Conservation (phyloP, 1,284 basidiomycete genomes). For the Malassezia vespertilionis region DNA sequence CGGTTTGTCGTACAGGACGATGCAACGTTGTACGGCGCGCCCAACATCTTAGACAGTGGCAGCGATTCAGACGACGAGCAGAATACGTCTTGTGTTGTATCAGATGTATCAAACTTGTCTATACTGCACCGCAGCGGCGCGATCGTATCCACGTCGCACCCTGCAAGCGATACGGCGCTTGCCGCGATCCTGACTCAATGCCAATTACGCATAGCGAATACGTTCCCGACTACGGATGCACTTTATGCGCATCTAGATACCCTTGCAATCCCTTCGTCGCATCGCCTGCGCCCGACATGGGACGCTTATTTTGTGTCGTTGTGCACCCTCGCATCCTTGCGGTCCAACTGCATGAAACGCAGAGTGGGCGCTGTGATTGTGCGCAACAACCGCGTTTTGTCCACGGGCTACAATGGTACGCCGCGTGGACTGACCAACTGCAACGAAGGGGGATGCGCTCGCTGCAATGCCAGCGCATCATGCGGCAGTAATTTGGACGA, state of each 20-base stretch:
- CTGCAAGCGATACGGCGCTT: conserved; percentile 10
- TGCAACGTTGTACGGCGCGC: conserved; percentile 21
- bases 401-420: conserved; percentile 98
- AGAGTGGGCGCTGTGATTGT: conserved; percentile 87
- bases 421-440: conserved; percentile 62
- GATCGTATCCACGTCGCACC: conserved; percentile 14
- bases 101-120: conserved; percentile 9
- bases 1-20: conserved; percentile 40
- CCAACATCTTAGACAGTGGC: background rate
- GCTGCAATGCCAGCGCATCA: conserved; percentile 35
- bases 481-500: conserved; percentile 59
- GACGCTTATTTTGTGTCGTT: conserved; percentile 46
- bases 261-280: conserved; percentile 65
- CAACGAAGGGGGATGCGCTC: conserved; percentile 43
- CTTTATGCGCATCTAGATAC: conserved; percentile 60
- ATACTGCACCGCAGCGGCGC: conserved; percentile 2
- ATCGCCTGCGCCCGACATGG: conserved; percentile 56
- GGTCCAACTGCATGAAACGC: conserved; percentile 67
- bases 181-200: conserved; percentile 36
- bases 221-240: conserved; percentile 54
- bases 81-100: background rate
- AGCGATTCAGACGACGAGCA: background rate
- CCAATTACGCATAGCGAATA: conserved; percentile 63
- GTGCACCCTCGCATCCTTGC: conserved; percentile 40
- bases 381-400: conserved; percentile 66